Base-by-base conservation (phyloP, 169 alveolate genomes). In the Cryptosporidium sp. region DNA sequence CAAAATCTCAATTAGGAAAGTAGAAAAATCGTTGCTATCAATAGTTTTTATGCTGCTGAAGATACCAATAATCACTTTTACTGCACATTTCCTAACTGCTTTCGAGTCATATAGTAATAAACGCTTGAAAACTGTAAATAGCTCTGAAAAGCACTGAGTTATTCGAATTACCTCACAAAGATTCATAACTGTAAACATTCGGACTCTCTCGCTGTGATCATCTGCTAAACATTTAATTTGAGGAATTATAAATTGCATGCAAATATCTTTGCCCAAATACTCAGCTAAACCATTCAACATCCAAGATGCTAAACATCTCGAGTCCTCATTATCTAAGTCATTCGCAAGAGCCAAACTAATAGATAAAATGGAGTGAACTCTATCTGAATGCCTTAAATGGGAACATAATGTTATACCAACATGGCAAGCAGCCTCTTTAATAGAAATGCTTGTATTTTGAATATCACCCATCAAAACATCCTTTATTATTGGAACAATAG, bases 201-300 rank as follows among this genome's bases (percentile, higher is more conserved):
- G 42, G 18, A 80, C 89, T 29, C 80, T 60, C 53, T 62, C 73
- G 7, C 80, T 80, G 62, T 60, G 89, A 23, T 80, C 89, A 62
- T 80, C 89, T 9, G 80, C 89, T 29, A 80, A 42, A 45, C 89
- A 80, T 39, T 51, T 80, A 8, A 80, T 80, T 48, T 80, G 89
- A 16, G 89, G 89, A 44, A 80, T 29, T 62, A 80, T 80, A 65
- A 67, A 75, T 61, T 87, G 87, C 44, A 26, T 44, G 26, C 91
- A 87, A 18, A 87, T 71, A 42, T 87, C 93, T 33, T 35, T 56
- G 18, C 87, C 86, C 39, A 87, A n/a, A 29, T 85, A 69, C 39
- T 72, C 87, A 12, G 93, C 93, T 35, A 87, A 68, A 2, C 93
- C 93, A 35, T 75, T 75, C 52, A 87, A 72, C 84, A 87, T 85